Conservation (phyloP, 129 eudicot genomes). For the Helichrysum umbraculigerum region DNA sequence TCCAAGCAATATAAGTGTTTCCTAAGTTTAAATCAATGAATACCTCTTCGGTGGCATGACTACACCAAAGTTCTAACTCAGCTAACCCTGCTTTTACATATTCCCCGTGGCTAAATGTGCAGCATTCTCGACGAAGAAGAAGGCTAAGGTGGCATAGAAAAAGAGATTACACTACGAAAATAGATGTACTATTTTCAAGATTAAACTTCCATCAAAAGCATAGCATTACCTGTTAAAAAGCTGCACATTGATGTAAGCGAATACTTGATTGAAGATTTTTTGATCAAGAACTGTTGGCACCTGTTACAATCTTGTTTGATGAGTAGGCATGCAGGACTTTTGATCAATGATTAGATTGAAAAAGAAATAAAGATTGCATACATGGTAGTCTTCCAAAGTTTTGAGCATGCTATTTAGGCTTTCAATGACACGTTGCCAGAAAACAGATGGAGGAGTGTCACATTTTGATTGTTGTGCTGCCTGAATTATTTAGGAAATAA, state of each 20-base stretch:
- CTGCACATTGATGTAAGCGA: constrained; percentile 70
- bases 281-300: constrained; percentile 79
- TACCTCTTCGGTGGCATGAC: constrained; percentile 66
- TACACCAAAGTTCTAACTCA: constrained; percentile 66
- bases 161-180: constrained; percentile 4
- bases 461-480: constrained; percentile 36
- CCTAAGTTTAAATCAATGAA: neutral
- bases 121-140: constrained; percentile 62
- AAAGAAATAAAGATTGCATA: constrained; percentile 35
- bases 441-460: constrained; percentile 49
- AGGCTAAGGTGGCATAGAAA: constrained; percentile 41
- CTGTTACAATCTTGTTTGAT: constrained; percentile 44
- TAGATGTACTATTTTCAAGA: neutral
- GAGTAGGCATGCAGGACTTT: neutral
- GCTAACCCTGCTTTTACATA: constrained; percentile 62
- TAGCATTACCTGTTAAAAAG: constrained; percentile 71
- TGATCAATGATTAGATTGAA: neutral
- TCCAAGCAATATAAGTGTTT: constrained; percentile 8
- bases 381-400: constrained; percentile 64
- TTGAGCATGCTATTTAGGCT: constrained; percentile 53
- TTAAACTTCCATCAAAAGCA: neutral
- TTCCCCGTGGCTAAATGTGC: constrained; percentile 70
- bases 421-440: constrained; percentile 59
- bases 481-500: constrained; percentile 31
- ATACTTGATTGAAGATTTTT: constrained; percentile 59